phyloP scores from a whole-genome alignment of 1,139 yeast species.

The Meyerozyma smithsonii region DNA sequence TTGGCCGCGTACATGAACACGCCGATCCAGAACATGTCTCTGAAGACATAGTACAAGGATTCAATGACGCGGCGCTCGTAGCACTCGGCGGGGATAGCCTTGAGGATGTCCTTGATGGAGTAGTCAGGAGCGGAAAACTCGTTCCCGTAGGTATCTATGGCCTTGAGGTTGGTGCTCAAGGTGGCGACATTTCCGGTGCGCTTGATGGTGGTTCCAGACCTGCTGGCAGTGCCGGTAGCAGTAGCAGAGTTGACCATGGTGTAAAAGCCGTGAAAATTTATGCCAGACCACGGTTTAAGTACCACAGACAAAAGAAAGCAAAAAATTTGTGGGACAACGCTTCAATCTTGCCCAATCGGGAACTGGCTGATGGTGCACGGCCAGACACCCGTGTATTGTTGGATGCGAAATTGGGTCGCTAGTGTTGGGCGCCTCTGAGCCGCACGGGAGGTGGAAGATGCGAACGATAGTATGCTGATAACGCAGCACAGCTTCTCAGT shows the following conservation, averaged over 20 bases:
- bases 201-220: conserved; percentile 4
- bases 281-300: conserved; percentile 5
- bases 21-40: conserved; percentile 56
- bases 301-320: conserved; percentile 5
- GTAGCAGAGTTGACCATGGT: conserved; percentile 9
- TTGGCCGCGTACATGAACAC: conserved; percentile 50
- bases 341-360: neutral
- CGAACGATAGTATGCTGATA: no score
- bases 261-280: conserved; percentile 6
- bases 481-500: no score
- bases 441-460: no score
- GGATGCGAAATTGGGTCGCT: neutral
- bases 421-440: no score
- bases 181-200: conserved; percentile 23
- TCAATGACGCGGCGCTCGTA: conserved; percentile 57
- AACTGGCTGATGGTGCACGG: neutral
- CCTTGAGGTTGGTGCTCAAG: conserved; percentile 27
- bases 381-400: neutral
- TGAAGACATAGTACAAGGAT: conserved; percentile 58
- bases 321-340: conserved; percentile 3
- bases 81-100: conserved; percentile 72
- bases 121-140: conserved; percentile 69
- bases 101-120: conserved; percentile 67
- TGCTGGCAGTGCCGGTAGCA: conserved; percentile 7
- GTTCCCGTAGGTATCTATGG: conserved; percentile 58